Base-by-base conservation (phyloP, 768 basidiomycete species). In the Gyrodon lividus region DNA sequence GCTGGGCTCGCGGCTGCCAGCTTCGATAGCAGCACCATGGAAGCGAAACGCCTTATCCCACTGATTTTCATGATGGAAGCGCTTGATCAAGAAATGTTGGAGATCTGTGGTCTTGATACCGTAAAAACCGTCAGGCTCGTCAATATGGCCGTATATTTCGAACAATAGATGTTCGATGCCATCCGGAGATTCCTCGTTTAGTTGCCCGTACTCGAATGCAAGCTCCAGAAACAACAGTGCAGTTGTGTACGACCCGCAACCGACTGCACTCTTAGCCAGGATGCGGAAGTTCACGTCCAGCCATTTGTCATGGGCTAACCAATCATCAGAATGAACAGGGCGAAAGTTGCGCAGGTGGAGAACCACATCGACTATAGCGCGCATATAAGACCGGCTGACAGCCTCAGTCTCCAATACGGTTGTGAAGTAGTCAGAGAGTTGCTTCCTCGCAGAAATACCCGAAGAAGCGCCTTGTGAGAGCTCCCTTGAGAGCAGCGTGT, bases 51-150 rank as follows among this genome's bases (percentile, higher is more conserved):
- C 93, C 62, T 88, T 90, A 40, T 87, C 84, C 89, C 93, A 96
- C 63, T 95, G 87, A 17, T 84, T 79, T 67, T 99, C 97, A 56
- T 99, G 97, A 59, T 92, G 89, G 55, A 96, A 86, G 9, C 92
- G 83, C 55, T 84, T 87, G 46, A 94, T 76, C 31, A 99, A 77
- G 50, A 94, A 89, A 39, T 81, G 78, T 22, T 83, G 79, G n/a
- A 90, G 78, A 62, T 98, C 84, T 28, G 77, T 70, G 6, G 87
- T 84, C 55, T 86, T 78, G 52, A 98, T 93, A 5, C 93, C 93
- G 68, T 99, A 99, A 67, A 99, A 99, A 2, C 97, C 94, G 60
- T 99, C 97, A 0, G 95, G 95, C 66, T 99, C 97, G 62, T 97
- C 95, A 53, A 99, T 93, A 59, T 93, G 88, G 48, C 85, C 84